phyloP scores from a whole-genome alignment of 1,284 basidiomycete genomes.

The Fistulinella staudtii region DNA sequence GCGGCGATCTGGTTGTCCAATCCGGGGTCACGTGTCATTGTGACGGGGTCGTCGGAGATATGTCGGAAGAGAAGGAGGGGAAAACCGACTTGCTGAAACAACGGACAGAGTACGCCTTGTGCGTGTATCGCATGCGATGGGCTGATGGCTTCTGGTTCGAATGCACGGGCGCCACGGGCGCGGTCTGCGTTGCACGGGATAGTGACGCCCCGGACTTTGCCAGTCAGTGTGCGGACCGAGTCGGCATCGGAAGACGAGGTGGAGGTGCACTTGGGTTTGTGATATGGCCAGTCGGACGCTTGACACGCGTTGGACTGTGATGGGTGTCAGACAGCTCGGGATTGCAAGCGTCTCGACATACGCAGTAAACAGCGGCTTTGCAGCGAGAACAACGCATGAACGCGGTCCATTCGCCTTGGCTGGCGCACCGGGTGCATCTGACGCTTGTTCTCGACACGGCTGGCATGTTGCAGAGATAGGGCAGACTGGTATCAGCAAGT shows the following conservation, averaged over 20 bases:
- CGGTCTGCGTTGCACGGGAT: conserved; percentile 22
- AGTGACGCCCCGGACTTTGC: conserved; percentile 17
- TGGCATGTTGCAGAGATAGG: not conserved
- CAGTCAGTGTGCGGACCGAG: not conserved
- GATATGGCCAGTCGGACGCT: conserved; percentile 19
- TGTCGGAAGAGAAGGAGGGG: conserved; percentile 25
- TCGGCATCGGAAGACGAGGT: not conserved
- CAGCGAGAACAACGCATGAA: conserved; percentile 30
- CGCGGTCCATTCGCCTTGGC: conserved; percentile 13
- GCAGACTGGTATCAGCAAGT: not conserved
- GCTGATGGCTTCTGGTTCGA: too few relatives aligned
- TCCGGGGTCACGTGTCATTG: conserved; percentile 16
- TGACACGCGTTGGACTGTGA: conserved; percentile 25
- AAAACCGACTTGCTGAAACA: conserved; percentile 23
- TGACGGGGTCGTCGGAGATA: conserved; percentile 6
- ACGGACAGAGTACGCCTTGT: conserved; percentile 14
- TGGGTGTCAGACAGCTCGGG: too few relatives aligned
- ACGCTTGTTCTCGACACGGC: not conserved
- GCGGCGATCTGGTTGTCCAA: too few relatives aligned
- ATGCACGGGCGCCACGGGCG: conserved; percentile 18
- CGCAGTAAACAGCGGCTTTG: conserved; percentile 23
- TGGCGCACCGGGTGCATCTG: conserved; percentile 7
- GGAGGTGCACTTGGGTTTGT: conserved; percentile 14
- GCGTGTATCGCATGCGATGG: conserved; percentile 21
- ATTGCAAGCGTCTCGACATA: conserved; percentile 11